These are phyloP conservation scores for Marasmius oreades DNA, from an alignment of 1,284 basidiomycete genomes.

Conservation along the genomic window DNA sequence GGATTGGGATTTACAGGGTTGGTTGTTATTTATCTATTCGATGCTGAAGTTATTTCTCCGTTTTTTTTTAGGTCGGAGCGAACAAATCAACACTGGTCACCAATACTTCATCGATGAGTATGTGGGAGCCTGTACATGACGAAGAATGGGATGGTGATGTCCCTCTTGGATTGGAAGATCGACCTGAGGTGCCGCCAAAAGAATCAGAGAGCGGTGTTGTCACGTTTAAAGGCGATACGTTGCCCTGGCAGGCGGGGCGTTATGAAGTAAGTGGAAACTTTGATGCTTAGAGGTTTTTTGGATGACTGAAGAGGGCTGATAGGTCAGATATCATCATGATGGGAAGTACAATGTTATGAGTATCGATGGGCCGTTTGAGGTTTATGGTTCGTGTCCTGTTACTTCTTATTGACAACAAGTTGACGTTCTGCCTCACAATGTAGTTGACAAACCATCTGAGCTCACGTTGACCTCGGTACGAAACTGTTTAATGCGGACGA, in stretches of 20 bases:
- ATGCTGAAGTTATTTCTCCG: constrained; percentile 7
- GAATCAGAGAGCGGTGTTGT: constrained; percentile 64
- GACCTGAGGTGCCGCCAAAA: constrained; percentile 28
- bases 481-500: constrained; percentile 67
- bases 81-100: constrained; percentile 84
- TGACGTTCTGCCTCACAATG: too few species aligned
- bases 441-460: constrained; percentile 66
- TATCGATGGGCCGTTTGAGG: constrained; percentile 79
- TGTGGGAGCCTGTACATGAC: constrained; percentile 90
- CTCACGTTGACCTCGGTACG: constrained; percentile 66
- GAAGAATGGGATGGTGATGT: constrained; percentile 93
- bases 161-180: constrained; percentile 47
- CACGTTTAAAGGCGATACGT: constrained; percentile 70
- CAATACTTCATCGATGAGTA: constrained; percentile 81
- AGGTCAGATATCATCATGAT: constrained; percentile 87
- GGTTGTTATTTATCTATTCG: constrained; percentile 16
- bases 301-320: constrained; percentile 7
- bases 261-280: constrained; percentile 69
- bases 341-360: constrained; percentile 97
- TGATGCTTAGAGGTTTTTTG: neutral
- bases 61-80: constrained; percentile 67
- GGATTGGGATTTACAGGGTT: constrained; percentile 92
- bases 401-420: too few species aligned
- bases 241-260: constrained; percentile 84
- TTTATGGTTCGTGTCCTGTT: constrained; percentile 62